phyloP scores from a whole-genome alignment of 305 asterid species.

The Andrographis paniculata region DNA sequence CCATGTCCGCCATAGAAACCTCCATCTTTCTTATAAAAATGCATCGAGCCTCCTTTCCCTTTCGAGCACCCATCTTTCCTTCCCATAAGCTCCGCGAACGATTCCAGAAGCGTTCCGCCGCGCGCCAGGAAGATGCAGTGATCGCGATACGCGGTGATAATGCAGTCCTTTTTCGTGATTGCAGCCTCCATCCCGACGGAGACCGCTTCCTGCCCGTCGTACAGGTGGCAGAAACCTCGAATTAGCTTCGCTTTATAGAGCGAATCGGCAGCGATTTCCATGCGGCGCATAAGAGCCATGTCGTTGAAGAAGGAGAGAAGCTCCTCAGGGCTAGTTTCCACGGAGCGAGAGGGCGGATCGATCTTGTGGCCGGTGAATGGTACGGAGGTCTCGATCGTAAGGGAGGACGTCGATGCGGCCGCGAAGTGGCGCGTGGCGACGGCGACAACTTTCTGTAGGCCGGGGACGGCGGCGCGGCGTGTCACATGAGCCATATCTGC shows the following conservation, averaged over 20 bases:
- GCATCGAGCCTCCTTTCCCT: constrained; percentile 93
- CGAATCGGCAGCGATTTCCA: constrained; percentile 83
- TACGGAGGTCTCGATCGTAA: constrained; percentile 61
- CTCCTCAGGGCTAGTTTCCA: constrained; percentile 44
- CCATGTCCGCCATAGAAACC: constrained; percentile 88
- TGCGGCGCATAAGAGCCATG: constrained; percentile 73
- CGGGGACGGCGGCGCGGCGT: neutral
- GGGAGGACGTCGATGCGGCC: constrained; percentile 29
- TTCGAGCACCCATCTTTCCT: constrained; percentile 63
- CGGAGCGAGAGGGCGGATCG: constrained; percentile 72
- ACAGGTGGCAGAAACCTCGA: constrained; percentile 81
- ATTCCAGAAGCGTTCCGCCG: constrained; percentile 50
- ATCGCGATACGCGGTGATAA: constrained; percentile 76
- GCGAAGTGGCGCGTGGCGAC: constrained; percentile 37
- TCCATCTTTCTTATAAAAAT: constrained; percentile 59
- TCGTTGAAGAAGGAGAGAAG: constrained; percentile 55
- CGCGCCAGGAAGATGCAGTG: constrained; percentile 63
- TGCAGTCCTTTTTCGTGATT: constrained; percentile 57
- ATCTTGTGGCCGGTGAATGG: constrained; percentile 71
- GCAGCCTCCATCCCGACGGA: constrained; percentile 82
- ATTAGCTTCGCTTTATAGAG: constrained; percentile 73
- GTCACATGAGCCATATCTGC: neutral
- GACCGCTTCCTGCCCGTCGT: constrained; percentile 87
- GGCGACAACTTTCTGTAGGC: neutral
- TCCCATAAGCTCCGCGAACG: constrained; percentile 74